phyloP scores from a whole-genome alignment of 2,329 filamentous ascomycete genomes.

The Zymoseptoria tritici region DNA sequence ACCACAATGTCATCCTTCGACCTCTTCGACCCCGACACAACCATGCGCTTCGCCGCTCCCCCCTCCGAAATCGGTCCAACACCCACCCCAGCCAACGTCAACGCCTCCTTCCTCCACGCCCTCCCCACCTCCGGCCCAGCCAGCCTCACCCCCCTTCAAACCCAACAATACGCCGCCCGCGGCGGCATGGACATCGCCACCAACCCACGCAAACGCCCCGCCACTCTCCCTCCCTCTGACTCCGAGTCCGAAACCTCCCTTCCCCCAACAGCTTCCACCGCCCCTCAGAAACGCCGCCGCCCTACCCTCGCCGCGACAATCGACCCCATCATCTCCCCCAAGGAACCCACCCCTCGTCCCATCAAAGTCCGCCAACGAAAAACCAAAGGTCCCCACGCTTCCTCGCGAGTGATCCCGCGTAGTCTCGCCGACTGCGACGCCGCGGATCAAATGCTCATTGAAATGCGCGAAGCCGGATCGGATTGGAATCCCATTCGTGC shows the following conservation, averaged over 20 bases:
- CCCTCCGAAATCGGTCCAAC: not conserved
- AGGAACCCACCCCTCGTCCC: not conserved
- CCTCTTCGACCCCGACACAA: not conserved
- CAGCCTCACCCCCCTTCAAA: not conserved
- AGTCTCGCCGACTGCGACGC: slow-evolving; percentile 23
- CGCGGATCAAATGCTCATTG: slow-evolving; percentile 24
- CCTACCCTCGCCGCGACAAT: not conserved
- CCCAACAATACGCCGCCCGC: not conserved
- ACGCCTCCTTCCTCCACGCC: not conserved
- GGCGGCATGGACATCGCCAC: not conserved
- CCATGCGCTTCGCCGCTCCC: not conserved
- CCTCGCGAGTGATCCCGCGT: slow-evolving; percentile 13
- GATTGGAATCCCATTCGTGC: slow-evolving; percentile 24
- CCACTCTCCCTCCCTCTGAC: not conserved
- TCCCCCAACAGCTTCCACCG: too few relatives aligned
- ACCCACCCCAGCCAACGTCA: not conserved
- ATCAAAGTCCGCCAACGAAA: not conserved
- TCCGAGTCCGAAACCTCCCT: not conserved
- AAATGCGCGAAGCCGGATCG: slow-evolving; percentile 20
- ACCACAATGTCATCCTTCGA: not conserved
- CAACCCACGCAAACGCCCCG: not conserved
- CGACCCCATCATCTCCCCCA: not conserved
- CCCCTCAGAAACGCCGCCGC: not conserved
- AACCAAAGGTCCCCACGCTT: slow-evolving; percentile 6
- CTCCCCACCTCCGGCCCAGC: not conserved